These are phyloP conservation scores for Lactifluus subvellereus DNA, from an alignment of 768 basidiomycete species.

Conservation along the genomic window DNA sequence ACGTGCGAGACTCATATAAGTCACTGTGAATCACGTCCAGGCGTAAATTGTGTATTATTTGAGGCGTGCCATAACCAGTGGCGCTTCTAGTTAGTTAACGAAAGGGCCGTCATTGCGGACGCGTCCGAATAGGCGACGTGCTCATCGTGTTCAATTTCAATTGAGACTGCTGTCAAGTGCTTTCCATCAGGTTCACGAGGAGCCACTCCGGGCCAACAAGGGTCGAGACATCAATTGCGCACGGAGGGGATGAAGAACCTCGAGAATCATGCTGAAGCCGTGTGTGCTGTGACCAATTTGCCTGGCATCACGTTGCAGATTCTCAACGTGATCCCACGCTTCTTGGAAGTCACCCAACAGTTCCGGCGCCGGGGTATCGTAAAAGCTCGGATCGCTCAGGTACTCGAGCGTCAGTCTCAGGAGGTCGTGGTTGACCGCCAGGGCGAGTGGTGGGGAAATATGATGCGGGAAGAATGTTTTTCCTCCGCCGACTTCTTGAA, in stretches of 20 bases:
- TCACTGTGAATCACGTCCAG: not conserved
- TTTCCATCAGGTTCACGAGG: not conserved
- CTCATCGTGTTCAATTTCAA: not conserved
- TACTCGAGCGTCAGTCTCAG: conserved; percentile 2
- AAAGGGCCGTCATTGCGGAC: not conserved
- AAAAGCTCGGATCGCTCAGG: conserved; percentile 2
- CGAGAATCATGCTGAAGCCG: not conserved
- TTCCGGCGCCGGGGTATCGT: not conserved
- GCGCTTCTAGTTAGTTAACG: not conserved
- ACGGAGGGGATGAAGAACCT: not conserved
- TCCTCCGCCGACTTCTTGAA: not conserved
- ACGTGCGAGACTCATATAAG: too few species aligned
- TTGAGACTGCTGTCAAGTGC: not conserved
- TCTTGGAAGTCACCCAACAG: not conserved
- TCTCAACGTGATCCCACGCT: not conserved
- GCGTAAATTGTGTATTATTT: not conserved
- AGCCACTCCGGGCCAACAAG: not conserved
- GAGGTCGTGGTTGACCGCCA: not conserved
- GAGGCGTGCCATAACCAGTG: not conserved
- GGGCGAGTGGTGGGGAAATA: not conserved
- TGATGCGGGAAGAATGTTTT: not conserved
- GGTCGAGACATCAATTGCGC: not conserved
- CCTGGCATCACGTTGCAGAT: not conserved
- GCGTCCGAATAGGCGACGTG: not conserved
- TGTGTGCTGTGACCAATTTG: not conserved